These are phyloP conservation scores for Zangia roseola DNA, from an alignment of 768 basidiomycete genomes.

Conservation along the genomic window DNA sequence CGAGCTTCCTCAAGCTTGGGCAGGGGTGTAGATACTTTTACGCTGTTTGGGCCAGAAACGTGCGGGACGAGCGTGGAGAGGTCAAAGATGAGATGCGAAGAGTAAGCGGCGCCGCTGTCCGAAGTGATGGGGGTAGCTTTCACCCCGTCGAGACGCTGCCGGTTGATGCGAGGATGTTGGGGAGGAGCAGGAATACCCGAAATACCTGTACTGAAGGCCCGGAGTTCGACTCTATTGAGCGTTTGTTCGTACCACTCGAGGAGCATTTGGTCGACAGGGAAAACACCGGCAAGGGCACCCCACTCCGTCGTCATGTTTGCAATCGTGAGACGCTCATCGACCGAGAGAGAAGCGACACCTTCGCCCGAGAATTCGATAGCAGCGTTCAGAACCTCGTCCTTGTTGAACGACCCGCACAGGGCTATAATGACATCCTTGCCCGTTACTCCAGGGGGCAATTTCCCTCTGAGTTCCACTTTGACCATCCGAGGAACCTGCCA, in stretches of 20 bases:
- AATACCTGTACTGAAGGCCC: slow-evolving; percentile 62
- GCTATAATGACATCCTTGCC: slow-evolving; percentile 99
- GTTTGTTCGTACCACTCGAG: slow-evolving; percentile 82
- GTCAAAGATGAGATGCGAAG: slow-evolving; percentile 87
- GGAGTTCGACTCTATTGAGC: slow-evolving; percentile 69
- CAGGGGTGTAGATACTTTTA: slow-evolving; percentile 93
- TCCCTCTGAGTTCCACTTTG: slow-evolving; percentile 86
- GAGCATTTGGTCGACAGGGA: slow-evolving; percentile 85
- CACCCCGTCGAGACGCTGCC: slow-evolving; percentile 63
- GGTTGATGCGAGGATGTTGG: slow-evolving; percentile 85
- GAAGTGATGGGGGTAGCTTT: slow-evolving; percentile 55
- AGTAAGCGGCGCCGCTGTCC: slow-evolving; percentile 77
- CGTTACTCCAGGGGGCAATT: slow-evolving; percentile 83
- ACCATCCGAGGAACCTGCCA: slow-evolving; percentile 99
- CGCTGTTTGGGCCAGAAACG: slow-evolving; percentile 96
- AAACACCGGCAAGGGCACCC: slow-evolving; percentile 95
- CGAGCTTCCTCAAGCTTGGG: slow-evolving; percentile 71
- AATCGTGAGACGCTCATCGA: slow-evolving; percentile 95
- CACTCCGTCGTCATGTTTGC: slow-evolving; percentile 99
- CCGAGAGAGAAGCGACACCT: slow-evolving; percentile 70
- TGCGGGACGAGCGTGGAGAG: slow-evolving; percentile 93
- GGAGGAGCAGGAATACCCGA: slow-evolving; percentile 62
- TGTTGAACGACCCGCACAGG: slow-evolving; percentile 92
- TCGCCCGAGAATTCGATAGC: slow-evolving; percentile 96
- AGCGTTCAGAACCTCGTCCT: slow-evolving; percentile 94